phyloP scores from a whole-genome alignment of 352 stramenopile species.

The Blastocystis sp. region DNA sequence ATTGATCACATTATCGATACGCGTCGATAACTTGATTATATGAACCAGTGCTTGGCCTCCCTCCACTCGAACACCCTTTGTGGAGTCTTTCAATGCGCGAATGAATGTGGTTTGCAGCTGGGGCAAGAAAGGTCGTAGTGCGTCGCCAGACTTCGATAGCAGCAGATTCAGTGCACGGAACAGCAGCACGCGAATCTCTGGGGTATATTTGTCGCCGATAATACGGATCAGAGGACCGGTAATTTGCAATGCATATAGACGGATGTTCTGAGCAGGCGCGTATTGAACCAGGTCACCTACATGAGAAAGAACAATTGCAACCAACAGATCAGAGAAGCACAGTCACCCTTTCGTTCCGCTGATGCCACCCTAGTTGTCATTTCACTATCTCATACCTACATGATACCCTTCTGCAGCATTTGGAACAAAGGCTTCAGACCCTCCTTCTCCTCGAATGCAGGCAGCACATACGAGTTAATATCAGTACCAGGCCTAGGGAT shows the following conservation, averaged over 20 bases:
- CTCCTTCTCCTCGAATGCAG: constrained; percentile 20
- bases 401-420: constrained; percentile 53
- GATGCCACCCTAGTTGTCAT: constrained; percentile 17
- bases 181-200: constrained; percentile 93
- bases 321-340: constrained; percentile 16
- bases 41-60: constrained; percentile 82
- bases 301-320: not conserved
- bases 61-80: constrained; percentile 79
- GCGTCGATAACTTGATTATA: constrained; percentile 84
- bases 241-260: constrained; percentile 89
- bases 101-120: constrained; percentile 99
- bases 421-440: constrained; percentile 45
- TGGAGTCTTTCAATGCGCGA: constrained; percentile 83
- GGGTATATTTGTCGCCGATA: constrained; percentile 92
- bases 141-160: constrained; percentile 86
- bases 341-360: constrained; percentile 26
- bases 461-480: constrained; percentile 36
- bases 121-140: constrained; percentile 95
- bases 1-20: constrained; percentile 87
- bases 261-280: constrained; percentile 41
- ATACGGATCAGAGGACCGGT: constrained; percentile 94
- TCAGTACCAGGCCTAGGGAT: not conserved
- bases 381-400: not conserved
- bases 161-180: constrained; percentile 90
- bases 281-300: constrained; percentile 51